Percentiles rank a stretch among this genome's conserved stretches.
phyloP scores from a whole-genome alignment of 1,139 yeast species.

The Pichia sp. region DNA sequence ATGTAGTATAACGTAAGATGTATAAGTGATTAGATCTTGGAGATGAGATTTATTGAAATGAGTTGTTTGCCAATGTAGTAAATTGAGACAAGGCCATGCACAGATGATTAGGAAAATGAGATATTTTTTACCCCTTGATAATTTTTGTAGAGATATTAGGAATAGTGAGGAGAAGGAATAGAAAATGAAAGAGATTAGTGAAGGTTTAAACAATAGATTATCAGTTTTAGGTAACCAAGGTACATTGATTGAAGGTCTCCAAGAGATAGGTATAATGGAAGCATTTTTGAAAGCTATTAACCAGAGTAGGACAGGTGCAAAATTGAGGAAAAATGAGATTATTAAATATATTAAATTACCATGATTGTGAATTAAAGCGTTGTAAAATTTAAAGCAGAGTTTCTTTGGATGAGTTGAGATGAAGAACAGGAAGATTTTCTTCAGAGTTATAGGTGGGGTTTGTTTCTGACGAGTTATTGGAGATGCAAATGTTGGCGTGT shows the following conservation, averaged over 20 bases:
- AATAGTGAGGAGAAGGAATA: background rate
- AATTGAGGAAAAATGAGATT: constrained; percentile 38
- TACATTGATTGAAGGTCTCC: constrained; percentile 52
- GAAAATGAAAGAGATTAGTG: background rate
- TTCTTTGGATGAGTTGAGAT: background rate
- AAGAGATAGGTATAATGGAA: constrained; percentile 45
- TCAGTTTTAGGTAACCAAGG: constrained; percentile 29
- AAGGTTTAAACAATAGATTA: background rate
- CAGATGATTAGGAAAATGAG: background rate
- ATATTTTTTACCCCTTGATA: background rate
- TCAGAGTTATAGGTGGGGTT: background rate
- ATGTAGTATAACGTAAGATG: constrained; percentile 54
- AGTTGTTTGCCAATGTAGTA: constrained; percentile 32
- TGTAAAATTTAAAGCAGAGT: background rate
- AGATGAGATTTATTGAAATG: constrained; percentile 28
- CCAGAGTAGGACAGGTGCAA: constrained; percentile 53
- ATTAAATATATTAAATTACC: background rate
- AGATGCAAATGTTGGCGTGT: too few species aligned
- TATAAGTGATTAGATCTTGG: constrained; percentile 52
- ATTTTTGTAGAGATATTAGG: background rate
- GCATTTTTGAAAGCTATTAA: constrained; percentile 54
- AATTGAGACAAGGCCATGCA: constrained; percentile 38
- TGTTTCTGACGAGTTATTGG: background rate
- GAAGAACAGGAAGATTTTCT: background rate
- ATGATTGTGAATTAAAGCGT: constrained; percentile 13